Evolutionary conservation across 192 early-diverging fungal genomes (phyloP).

Genomic region (Entomortierella beljakovae): DNA sequence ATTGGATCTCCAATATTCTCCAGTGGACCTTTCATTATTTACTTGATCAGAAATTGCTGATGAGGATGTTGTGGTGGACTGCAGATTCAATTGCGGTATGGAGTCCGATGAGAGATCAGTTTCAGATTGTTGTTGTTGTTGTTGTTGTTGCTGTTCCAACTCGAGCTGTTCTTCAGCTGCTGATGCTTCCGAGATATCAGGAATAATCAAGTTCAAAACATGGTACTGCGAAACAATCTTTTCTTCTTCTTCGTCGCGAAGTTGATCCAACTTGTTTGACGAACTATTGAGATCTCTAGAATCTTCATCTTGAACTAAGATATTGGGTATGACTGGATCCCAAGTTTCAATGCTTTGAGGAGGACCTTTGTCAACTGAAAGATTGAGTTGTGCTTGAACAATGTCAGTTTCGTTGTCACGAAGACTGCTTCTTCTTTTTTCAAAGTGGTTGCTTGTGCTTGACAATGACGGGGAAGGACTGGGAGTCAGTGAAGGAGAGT

Average conservation of each 20-base stretch:
- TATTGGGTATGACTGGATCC: slow-evolving; percentile 51
- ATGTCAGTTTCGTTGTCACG: slow-evolving; percentile 7
- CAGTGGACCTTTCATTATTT: slow-evolving; percentile 22
- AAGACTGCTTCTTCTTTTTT: background rate
- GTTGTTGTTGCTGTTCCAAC: slow-evolving; percentile 34
- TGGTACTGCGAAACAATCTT: slow-evolving; percentile 51
- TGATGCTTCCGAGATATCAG: slow-evolving; percentile 43
- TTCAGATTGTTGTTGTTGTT: slow-evolving; percentile 32
- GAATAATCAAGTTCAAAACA: slow-evolving; percentile 47
- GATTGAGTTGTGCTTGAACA: slow-evolving; percentile 37
- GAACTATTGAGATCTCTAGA: background rate
- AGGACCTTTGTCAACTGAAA: slow-evolving; percentile 44
- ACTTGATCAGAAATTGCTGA: background rate
- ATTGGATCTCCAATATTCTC: slow-evolving; percentile 24
- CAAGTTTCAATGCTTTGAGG: slow-evolving; percentile 48
- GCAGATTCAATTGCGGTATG: background rate
- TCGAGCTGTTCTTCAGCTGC: slow-evolving; percentile 44
- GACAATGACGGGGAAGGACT: slow-evolving; percentile 1
- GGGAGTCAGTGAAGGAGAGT: slow-evolving; percentile 18
- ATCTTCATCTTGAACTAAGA: slow-evolving; percentile 45
- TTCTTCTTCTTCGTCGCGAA: slow-evolving; percentile 45
- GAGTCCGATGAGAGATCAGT: background rate
- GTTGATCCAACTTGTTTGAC: background rate
- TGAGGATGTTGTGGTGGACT: background rate
- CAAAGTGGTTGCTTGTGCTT: slow-evolving; percentile 6